Evolutionary conservation across 768 basidiomycete genomes (phyloP), one percentile per base, ranked within the genome.

Genomic region (Kwoniella sp.): DNA sequence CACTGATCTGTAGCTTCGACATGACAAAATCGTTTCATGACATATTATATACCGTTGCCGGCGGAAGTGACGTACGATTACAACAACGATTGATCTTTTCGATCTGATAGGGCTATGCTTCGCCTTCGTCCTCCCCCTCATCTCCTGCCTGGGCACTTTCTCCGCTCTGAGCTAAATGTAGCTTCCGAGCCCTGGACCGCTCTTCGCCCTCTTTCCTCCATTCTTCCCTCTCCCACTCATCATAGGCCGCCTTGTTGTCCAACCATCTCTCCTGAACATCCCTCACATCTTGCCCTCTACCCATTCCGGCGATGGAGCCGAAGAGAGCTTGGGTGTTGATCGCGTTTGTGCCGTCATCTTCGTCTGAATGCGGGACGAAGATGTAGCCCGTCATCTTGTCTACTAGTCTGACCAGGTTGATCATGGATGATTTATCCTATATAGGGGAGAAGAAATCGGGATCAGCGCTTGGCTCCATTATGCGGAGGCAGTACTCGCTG

Each of bases 201-300:
- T 57, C 65, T 55, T 70, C 76, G 34, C 71, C 73, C 75, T 90
- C 87, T 63, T 83, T 85, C 69, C 87, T 83, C 93, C 92, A 94
- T 71, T 89, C 85, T 72, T 78, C 84, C 74, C 82, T 87, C 82
- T 97, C 92, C 73, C 84, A 89, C 50, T 88, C 89, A 79, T 96
- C 93, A 81, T 87, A 96, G 51, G 85, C 86, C 28, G 91, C 90
- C 67, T 84, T 85, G 5, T 87, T 86, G 71, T 96, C 92, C n/a
- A 95, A 80, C 93, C 94, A 98, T 48, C 93, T 83, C 77, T 97
- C 94, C 79, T 97, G 93, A 5, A 94, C 87, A 73, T 93, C 92
- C 23, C 86, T 82, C 13, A 91, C 84, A 58, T 82, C 77, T 17
- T 62, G 17, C 31, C 68, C 62, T 17, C 34, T 17, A 20, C 55